phyloP scores from a whole-genome alignment of 768 basidiomycete species.

The Hebeloma cylindrosporum region DNA sequence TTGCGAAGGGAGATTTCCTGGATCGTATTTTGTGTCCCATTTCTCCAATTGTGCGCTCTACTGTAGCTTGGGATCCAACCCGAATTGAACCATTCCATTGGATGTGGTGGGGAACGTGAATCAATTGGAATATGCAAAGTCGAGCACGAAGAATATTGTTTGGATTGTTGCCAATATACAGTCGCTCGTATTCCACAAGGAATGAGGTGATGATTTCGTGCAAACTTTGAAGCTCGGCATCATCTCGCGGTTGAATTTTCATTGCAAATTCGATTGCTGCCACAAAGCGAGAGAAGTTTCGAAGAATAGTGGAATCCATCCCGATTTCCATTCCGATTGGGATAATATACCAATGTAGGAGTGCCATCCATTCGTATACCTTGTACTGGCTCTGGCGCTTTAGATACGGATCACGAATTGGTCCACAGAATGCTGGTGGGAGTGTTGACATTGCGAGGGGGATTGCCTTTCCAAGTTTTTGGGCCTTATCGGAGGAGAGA shows the following conservation, averaged over 20 bases:
- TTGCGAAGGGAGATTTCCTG: slow-evolving; percentile 29
- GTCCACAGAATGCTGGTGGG: slow-evolving; percentile 33
- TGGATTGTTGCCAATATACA: slow-evolving; percentile 29
- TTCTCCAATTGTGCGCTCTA: slow-evolving; percentile 26
- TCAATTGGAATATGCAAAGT: slow-evolving; percentile 34
- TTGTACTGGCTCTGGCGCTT: slow-evolving; percentile 39
- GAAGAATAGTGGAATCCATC: slow-evolving; percentile 21
- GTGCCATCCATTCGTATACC: slow-evolving; percentile 36
- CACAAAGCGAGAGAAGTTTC: slow-evolving; percentile 30
- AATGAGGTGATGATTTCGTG: slow-evolving; percentile 25
- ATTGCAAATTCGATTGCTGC: slow-evolving; percentile 30
- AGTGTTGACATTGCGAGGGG: slow-evolving; percentile 25
- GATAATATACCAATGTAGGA: slow-evolving; percentile 36
- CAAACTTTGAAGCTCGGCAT: slow-evolving; percentile 20
- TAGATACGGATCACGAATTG: slow-evolving; percentile 27
- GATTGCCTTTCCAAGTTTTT: slow-evolving; percentile 22
- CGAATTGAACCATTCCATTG: slow-evolving; percentile 35
- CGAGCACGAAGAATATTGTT: slow-evolving; percentile 23
- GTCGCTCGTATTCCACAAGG: slow-evolving; percentile 23
- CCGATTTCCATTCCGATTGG: slow-evolving; percentile 33
- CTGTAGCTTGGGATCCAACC: slow-evolving; percentile 32
- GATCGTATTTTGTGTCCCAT: slow-evolving; percentile 28
- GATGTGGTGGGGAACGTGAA: slow-evolving; percentile 35
- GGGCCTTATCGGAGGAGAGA: slow-evolving; percentile 12
- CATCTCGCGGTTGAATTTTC: slow-evolving; percentile 21